A percentile compares a stretch with the other conserved stretches of the same genome.
Evolutionary conservation across 2,329 filamentous ascomycete genomes (phyloP).

Genomic region (Xylaria hypoxylon): DNA sequence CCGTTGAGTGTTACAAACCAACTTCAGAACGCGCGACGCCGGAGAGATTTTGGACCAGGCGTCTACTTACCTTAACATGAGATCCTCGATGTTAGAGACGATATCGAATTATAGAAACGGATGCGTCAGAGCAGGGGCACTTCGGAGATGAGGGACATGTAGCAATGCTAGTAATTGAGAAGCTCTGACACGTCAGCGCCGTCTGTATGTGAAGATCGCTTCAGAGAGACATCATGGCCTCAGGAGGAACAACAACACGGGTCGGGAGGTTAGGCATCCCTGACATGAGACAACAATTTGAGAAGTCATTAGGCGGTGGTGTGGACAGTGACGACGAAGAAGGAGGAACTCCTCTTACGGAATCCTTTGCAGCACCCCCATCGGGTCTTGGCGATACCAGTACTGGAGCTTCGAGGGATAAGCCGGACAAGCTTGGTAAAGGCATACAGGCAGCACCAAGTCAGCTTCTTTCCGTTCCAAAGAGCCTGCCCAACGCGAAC

Average conservation of each 20-base stretch:
- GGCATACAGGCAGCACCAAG: background rate
- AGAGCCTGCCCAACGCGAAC: background rate
- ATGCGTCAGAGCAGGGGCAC: background rate
- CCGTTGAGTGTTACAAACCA: background rate
- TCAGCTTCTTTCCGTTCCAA: background rate
- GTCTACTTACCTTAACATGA: background rate
- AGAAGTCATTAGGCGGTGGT: background rate
- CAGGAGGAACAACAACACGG: background rate
- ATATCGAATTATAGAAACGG: background rate
- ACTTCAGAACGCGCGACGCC: background rate
- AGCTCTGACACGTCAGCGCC: background rate
- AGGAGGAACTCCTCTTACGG: conserved; percentile 10
- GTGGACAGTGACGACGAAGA: conserved; percentile 19
- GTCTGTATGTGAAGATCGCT: background rate
- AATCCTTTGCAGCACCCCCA: background rate
- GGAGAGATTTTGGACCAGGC: background rate
- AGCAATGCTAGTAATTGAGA: conserved; percentile 2
- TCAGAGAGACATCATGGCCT: conserved; percentile 16
- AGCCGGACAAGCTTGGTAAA: background rate
- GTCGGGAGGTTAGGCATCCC: background rate
- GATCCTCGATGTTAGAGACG: background rate
- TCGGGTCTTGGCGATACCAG: background rate
- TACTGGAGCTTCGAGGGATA: background rate
- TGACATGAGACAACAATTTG: too few relatives aligned
- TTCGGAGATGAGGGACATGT: background rate